Evolutionary conservation across 2,329 filamentous ascomycete species (phyloP).

Genomic region (Penicillium decumbens): DNA sequence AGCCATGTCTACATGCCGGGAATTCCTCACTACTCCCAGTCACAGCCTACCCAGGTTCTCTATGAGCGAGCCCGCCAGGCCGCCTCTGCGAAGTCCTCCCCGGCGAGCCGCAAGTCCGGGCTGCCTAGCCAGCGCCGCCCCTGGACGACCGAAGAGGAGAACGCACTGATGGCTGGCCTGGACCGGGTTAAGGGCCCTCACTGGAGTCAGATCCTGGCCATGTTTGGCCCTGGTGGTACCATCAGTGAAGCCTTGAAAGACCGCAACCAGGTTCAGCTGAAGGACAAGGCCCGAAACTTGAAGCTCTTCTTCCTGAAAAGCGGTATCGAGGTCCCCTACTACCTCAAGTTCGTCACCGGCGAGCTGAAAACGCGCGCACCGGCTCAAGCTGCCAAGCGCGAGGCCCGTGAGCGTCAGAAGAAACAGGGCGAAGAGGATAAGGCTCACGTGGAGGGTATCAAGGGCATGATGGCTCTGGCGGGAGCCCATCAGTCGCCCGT

Average conservation of each 20-base stretch:
- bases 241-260: conserved; percentile 81
- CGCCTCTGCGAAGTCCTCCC: conserved; percentile 53
- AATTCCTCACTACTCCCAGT: conserved; percentile 46
- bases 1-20: conserved; percentile 45
- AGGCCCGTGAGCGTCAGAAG: conserved; percentile 46
- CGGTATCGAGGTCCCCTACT: conserved; percentile 83
- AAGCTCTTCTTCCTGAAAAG: conserved; percentile 91
- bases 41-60: conserved; percentile 52
- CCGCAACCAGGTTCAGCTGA: conserved; percentile 83
- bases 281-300: conserved; percentile 85
- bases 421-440: conserved; percentile 46
- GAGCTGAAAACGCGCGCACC: conserved; percentile 83
- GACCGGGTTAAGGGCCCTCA: conserved; percentile 86
- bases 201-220: conserved; percentile 83
- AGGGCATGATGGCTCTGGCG: conserved; percentile 46
- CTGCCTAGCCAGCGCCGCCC: conserved; percentile 62
- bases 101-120: conserved; percentile 50
- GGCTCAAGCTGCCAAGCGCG: conserved; percentile 51
- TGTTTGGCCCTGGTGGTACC: conserved; percentile 75
- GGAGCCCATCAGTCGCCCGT: conserved; percentile 38
- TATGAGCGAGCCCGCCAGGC: conserved; percentile 56
- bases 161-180: conserved; percentile 80
- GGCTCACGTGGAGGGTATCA: conserved; percentile 46
- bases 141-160: conserved; percentile 86
- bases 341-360: conserved; percentile 80